Conservation (phyloP, 2,329 filamentous ascomycete species). For the Neofusicoccum cordaticola region DNA sequence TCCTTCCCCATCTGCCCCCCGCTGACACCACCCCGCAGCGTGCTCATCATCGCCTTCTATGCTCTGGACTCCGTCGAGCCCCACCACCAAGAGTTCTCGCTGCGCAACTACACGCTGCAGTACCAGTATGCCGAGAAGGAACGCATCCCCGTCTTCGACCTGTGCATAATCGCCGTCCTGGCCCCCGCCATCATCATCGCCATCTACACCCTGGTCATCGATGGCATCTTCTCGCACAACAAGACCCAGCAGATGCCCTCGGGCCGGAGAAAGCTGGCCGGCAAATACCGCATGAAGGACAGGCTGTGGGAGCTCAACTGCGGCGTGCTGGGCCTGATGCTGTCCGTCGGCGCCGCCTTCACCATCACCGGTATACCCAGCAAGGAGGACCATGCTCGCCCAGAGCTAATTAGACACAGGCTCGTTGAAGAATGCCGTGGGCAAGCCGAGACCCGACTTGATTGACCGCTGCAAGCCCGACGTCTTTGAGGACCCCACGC, state of each 20-base stretch:
- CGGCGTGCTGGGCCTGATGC: conserved; percentile 55
- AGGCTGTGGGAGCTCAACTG: conserved; percentile 63
- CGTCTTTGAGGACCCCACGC: conserved; percentile 29
- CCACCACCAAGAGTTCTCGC: conserved; percentile 57
- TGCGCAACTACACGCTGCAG: conserved; percentile 55
- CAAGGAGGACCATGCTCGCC: not conserved
- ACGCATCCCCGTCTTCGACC: conserved; percentile 50
- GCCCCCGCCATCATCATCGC: conserved; percentile 52
- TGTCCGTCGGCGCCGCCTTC: conserved; percentile 55
- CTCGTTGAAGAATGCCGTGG: conserved; percentile 57
- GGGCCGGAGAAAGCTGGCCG: conserved; percentile 36
- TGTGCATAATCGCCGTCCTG: conserved; percentile 50
- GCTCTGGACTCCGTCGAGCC: conserved; percentile 54
- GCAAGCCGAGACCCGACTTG: conserved; percentile 59
- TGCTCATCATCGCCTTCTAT: conserved; percentile 51
- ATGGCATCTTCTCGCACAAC: conserved; percentile 57
- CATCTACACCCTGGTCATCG: conserved; percentile 56
- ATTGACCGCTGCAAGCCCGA: conserved; percentile 53
- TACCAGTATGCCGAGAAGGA: conserved; percentile 58
- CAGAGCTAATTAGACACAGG: conserved; percentile 25
- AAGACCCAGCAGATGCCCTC: conserved; percentile 29
- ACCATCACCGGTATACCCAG: conserved; percentile 51
- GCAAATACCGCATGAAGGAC: conserved; percentile 53
- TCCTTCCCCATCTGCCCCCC: conserved; percentile 25
- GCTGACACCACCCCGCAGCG: conserved; percentile 33